phyloP scores from a whole-genome alignment of 176 grass and related monocot species.

The Hordeum marinum region DNA sequence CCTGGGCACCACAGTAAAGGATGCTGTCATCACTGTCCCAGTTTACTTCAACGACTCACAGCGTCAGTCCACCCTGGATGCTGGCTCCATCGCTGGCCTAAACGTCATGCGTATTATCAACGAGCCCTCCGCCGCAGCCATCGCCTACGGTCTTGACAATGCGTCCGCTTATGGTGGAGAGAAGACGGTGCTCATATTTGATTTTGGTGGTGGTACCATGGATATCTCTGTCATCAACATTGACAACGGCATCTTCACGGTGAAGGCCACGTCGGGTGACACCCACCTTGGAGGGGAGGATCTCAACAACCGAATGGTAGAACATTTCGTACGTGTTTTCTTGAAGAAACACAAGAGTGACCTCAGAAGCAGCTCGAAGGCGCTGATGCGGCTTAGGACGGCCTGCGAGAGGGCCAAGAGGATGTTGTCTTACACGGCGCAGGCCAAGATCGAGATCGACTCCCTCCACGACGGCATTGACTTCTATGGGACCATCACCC shows the following conservation, averaged over 20 bases:
- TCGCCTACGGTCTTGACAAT: neutral
- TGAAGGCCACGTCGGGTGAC: neutral
- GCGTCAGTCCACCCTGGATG: neutral
- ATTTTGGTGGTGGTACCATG: neutral
- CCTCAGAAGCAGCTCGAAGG: neutral
- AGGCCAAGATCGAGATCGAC: constrained; percentile 38
- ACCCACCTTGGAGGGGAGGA: neutral
- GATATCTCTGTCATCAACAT: neutral
- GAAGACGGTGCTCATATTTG: neutral
- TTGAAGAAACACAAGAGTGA: neutral
- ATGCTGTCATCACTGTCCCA: neutral
- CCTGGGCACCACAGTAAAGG: neutral
- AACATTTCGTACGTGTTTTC: neutral
- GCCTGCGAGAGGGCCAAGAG: neutral
- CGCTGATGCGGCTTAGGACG: neutral
- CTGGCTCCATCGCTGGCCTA: neutral
- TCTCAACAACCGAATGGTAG: neutral
- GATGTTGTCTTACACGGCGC: neutral
- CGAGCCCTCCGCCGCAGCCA: neutral
- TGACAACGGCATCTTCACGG: neutral
- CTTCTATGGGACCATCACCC: constrained; percentile 52
- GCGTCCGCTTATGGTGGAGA: neutral
- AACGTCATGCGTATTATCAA: neutral
- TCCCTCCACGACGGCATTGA: constrained; percentile 61
- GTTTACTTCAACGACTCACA: neutral